Evolutionary conservation across 495 filamentous ascomycete genomes (phyloP).

Genomic region (Elasticomyces elasticus): DNA sequence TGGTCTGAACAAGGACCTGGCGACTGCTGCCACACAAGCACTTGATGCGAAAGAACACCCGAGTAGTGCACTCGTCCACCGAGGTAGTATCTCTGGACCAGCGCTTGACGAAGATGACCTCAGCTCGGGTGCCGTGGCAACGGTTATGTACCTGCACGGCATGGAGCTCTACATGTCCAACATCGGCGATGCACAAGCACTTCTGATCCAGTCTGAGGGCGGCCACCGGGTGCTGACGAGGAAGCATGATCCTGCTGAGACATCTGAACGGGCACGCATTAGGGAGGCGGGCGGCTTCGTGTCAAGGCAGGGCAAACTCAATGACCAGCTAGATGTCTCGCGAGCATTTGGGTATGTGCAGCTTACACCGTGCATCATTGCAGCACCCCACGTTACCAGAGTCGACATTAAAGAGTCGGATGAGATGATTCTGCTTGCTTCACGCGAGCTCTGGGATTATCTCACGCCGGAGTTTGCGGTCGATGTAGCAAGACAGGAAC

Average conservation of each 20-base stretch:
- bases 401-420: slow-evolving; percentile 77
- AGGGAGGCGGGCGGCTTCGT: slow-evolving; percentile 93
- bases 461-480: slow-evolving; percentile 77
- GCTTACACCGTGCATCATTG: slow-evolving; percentile 84
- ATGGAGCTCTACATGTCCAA: slow-evolving; percentile 92
- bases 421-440: slow-evolving; percentile 86
- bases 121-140: slow-evolving; percentile 80
- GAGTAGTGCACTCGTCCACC: slow-evolving; percentile 45
- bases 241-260: slow-evolving; percentile 85
- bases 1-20: slow-evolving; percentile 84
- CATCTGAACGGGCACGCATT: slow-evolving; percentile 74
- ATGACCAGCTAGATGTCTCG: slow-evolving; percentile 83
- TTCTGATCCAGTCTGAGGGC: slow-evolving; percentile 82
- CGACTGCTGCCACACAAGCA: slow-evolving; percentile 71
- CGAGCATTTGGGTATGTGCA: slow-evolving; percentile 91
- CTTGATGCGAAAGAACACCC: slow-evolving; percentile 57
- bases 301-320: slow-evolving; percentile 83
- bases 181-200: slow-evolving; percentile 87
- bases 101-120: slow-evolving; percentile 80
- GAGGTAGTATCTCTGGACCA: slow-evolving; percentile 57
- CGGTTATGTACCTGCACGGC: slow-evolving; percentile 76
- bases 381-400: slow-evolving; percentile 74
- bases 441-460: slow-evolving; percentile 89
- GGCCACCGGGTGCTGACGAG: slow-evolving; percentile 67
- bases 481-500: slow-evolving; percentile 78